Evolutionary conservation across 176 grass and related monocot species (phyloP).

Genomic region (Guadua angustifolia): DNA sequence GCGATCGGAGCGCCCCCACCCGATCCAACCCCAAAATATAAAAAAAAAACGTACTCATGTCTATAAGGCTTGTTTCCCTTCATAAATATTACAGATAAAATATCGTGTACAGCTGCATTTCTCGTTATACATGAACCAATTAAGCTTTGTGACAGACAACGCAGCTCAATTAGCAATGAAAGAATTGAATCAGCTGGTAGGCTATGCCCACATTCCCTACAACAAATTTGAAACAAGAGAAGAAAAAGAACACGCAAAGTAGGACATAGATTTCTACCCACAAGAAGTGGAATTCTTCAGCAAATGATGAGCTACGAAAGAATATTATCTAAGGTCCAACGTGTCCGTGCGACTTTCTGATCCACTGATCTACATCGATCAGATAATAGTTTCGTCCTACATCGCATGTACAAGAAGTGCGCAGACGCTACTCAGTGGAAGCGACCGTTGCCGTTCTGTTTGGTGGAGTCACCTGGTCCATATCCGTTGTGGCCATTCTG

Average conservation of each 20-base stretch:
- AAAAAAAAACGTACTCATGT: neutral
- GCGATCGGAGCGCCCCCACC: neutral
- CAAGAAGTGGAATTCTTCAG: slow-evolving; percentile 25
- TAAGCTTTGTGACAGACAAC: neutral
- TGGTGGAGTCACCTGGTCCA: slow-evolving; percentile 34
- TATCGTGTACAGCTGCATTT: slow-evolving; percentile 7
- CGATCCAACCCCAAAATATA: no score
- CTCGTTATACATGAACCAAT: slow-evolving; percentile 27
- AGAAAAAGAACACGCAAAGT: slow-evolving; percentile 8
- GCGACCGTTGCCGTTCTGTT: slow-evolving; percentile 43
- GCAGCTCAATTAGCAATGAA: slow-evolving; percentile 48
- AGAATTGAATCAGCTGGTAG: slow-evolving; percentile 49
- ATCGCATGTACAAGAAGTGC: slow-evolving; percentile 47
- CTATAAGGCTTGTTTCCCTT: neutral
- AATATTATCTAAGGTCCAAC: slow-evolving; percentile 27
- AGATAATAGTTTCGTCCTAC: slow-evolving; percentile 18
- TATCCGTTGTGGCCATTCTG: slow-evolving; percentile 31
- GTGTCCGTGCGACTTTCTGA: slow-evolving; percentile 29
- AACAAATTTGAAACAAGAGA: slow-evolving; percentile 30
- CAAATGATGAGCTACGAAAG: slow-evolving; percentile 13
- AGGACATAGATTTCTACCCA: slow-evolving; percentile 33
- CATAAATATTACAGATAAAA: slow-evolving; percentile 15
- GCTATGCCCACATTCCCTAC: slow-evolving; percentile 45
- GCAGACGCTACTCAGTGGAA: slow-evolving; percentile 27
- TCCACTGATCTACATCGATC: slow-evolving; percentile 34